These are phyloP conservation scores for Irpex lacteus DNA, from an alignment of 1,284 basidiomycete genomes.

Conservation along the genomic window DNA sequence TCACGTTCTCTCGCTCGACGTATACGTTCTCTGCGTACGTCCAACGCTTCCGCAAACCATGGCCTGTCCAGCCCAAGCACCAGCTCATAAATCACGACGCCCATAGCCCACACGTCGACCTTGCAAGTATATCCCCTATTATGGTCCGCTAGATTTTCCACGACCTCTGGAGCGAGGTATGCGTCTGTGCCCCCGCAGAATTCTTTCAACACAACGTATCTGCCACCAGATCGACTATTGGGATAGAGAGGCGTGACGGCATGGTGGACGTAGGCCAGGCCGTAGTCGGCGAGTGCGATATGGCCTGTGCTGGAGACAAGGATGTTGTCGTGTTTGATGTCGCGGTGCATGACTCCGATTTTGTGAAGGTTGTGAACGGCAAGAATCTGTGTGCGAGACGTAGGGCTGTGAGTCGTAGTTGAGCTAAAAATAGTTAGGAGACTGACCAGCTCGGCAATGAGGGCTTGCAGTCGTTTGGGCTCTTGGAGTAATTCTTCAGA, in stretches of 20 bases:
- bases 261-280: neutral
- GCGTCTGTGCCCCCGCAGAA: conserved; percentile 4
- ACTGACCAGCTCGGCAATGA: conserved; percentile 6
- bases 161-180: conserved; percentile 12
- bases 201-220: neutral
- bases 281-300: conserved; percentile 15
- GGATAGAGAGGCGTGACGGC: neutral
- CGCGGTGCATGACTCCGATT: conserved; percentile 37
- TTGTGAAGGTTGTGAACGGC: conserved; percentile 59
- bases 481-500: neutral
- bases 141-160: neutral
- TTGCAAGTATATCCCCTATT: neutral
- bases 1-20: neutral
- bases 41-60: neutral
- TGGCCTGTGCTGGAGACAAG: conserved; percentile 15
- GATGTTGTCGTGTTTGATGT: conserved; percentile 21
- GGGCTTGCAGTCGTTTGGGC: neutral
- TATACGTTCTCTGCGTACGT: neutral
- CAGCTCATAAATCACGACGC: conserved; percentile 5
- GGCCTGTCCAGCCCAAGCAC: neutral
- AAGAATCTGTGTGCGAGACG: neutral
- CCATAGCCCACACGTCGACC: conserved; percentile 12
- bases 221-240: neutral
- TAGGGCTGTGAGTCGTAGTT: neutral
- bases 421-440: neutral